Percentiles rank a stretch among this genome's conserved stretches.
Conservation (phyloP, 2,329 filamentous ascomycete genomes). For the Stagonosporopsis chrysanthemi region DNA sequence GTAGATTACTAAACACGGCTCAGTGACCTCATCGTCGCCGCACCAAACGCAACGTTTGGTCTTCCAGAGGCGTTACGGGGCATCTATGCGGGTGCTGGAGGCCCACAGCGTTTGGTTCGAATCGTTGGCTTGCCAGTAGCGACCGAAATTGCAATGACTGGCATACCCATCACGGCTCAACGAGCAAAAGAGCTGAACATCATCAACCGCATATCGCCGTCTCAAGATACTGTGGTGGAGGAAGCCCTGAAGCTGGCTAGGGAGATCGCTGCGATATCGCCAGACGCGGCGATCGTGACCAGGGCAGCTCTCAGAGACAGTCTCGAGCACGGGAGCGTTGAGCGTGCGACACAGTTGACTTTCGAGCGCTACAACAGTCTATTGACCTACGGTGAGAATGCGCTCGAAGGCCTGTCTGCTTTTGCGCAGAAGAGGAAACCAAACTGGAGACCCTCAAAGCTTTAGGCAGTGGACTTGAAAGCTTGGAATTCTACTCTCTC, state of each 20-base stretch:
- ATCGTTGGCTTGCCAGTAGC: constrained; percentile 59
- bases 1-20: constrained; percentile 11
- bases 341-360: constrained; percentile 52
- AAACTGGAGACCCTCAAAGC: constrained; percentile 58
- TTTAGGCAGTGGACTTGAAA: constrained; percentile 40
- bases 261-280: constrained; percentile 46
- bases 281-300: constrained; percentile 50
- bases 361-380: constrained; percentile 52
- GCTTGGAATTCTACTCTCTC: neutral
- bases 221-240: constrained; percentile 44
- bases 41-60: constrained; percentile 60
- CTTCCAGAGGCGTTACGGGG: constrained; percentile 63
- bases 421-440: constrained; percentile 62
- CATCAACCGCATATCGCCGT: constrained; percentile 51
- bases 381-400: constrained; percentile 57
- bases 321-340: constrained; percentile 47
- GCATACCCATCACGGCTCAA: constrained; percentile 54
- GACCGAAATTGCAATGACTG: constrained; percentile 60
- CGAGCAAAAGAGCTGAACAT: constrained; percentile 54
- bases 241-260: constrained; percentile 49
- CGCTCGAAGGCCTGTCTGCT: constrained; percentile 59
- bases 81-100: constrained; percentile 62
- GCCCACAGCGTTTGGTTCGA: constrained; percentile 60
- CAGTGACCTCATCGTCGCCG: constrained; percentile 62
- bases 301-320: constrained; percentile 45